These are phyloP conservation scores for Trypanosoma cruzi DNA, from an alignment of 208 protist genomes.

Conservation along the genomic window DNA sequence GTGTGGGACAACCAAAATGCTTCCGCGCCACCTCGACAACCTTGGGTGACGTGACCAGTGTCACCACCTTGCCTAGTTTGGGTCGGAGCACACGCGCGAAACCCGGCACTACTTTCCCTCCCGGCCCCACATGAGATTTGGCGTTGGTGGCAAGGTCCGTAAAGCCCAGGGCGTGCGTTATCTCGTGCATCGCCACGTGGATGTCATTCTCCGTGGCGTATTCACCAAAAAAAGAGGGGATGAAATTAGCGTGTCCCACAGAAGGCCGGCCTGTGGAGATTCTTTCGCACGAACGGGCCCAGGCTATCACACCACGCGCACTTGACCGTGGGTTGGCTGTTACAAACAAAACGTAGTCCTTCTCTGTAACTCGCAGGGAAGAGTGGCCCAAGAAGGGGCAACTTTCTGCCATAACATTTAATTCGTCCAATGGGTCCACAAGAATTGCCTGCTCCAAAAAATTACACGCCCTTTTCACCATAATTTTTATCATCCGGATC, in stretches of 20 bases:
- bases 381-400: slow-evolving; percentile 23
- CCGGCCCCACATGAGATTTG: slow-evolving; percentile 22
- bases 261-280: slow-evolving; percentile 33
- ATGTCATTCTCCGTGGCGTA: neutral
- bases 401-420: slow-evolving; percentile 20
- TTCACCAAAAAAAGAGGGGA: slow-evolving; percentile 32
- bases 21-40: slow-evolving; percentile 40
- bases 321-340: slow-evolving; percentile 29
- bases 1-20: slow-evolving; percentile 51
- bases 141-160: slow-evolving; percentile 23
- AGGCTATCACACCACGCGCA: slow-evolving; percentile 27
- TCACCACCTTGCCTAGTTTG: slow-evolving; percentile 32
- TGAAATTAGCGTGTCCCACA: slow-evolving; percentile 71
- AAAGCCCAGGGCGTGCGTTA: slow-evolving; percentile 68
- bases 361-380: slow-evolving; percentile 16
- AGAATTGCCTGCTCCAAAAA: slow-evolving; percentile 36
- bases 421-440: slow-evolving; percentile 23
- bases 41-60: slow-evolving; percentile 38
- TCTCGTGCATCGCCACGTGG: slow-evolving; percentile 50
- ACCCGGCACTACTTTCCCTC: slow-evolving; percentile 18
- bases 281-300: slow-evolving; percentile 35
- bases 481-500: slow-evolving; percentile 9
- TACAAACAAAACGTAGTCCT: slow-evolving; percentile 57
- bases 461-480: slow-evolving; percentile 20
- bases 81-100: slow-evolving; percentile 28